Evolutionary conservation across 805 yeast genomes (phyloP), one percentile per base, ranked within the genome.

Genomic region (Myxozyma udenii): DNA sequence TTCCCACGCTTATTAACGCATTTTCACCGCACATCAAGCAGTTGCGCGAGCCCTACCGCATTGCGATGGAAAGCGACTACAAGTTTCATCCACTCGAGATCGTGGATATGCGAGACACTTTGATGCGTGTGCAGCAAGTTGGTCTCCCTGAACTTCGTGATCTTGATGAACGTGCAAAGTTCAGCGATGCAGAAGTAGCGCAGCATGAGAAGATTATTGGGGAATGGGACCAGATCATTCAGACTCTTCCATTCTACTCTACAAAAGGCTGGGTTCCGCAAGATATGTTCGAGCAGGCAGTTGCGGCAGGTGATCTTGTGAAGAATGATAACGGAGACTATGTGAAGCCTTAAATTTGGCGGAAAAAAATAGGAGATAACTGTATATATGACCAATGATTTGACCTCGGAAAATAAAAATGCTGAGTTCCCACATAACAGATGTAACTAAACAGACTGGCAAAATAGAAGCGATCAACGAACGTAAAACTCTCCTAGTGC

Each of bases 181-280:
- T 77, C 66, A 69, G 80, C 35, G 83, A 80, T 38, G 79, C 74
- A 40, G 83, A 80, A 57, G 68, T 85, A 40, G 79, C 80, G 52
- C 67, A 72, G 46, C 85, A 83, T 64, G 80, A 79, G 46, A 63
- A 72, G 21, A 78, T 77, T 23, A 74, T 87, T 61, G 81, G 78
- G 52, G 77, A 74, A 26, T 85, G 87, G 72, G 91, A 87, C 68
- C 71, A 78, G 57, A 81, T 79, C 60, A 70, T 85, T 42, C 77
- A 84, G 33, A 74, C 82, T 4, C 77, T 81, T 45, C 96, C 97
- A 38, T 90, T 88, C 69, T 84, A 87, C 26, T 91, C 91, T 42
- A 85, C 96, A 22, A 85, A 86, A 48, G 96, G 96, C 3, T 91
- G 97, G 96, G 78, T 93, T 51, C 96, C 98, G 16, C 96, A 88